A percentile compares a stretch with the other conserved stretches of the same genome.
Conservation (phyloP, 148 eudicot species). For the Limonium bicolor region DNA sequence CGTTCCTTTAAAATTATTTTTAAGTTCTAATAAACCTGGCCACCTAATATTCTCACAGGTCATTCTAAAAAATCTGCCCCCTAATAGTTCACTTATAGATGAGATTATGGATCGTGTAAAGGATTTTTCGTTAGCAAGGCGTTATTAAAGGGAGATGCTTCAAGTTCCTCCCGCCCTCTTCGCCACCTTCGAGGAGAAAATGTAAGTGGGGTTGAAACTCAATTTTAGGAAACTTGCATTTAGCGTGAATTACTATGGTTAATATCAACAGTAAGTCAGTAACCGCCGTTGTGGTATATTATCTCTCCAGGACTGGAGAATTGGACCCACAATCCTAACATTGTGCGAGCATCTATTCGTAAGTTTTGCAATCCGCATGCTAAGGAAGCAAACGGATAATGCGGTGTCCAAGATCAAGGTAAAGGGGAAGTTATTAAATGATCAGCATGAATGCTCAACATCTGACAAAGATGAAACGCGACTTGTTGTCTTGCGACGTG, state of each 20-base stretch:
- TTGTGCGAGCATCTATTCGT: constrained; percentile 91
- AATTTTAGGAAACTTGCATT: too few species aligned
- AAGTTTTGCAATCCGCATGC: constrained; percentile 72
- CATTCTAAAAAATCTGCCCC: constrained; percentile 81
- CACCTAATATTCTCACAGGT: constrained; percentile 31
- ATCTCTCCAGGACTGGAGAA: constrained; percentile 63
- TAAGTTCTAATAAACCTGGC: background rate
- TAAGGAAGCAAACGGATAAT: constrained; percentile 58
- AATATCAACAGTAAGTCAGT: too few species aligned
- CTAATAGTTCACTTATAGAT: constrained; percentile 77
- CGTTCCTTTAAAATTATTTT: too few species aligned
- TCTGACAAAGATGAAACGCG: constrained; percentile 13
- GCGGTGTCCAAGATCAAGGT: constrained; percentile 21
- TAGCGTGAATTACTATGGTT: too few species aligned
- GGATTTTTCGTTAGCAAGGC: constrained; percentile 73
- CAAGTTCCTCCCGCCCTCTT: constrained; percentile 42
- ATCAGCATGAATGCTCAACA: constrained; percentile 14
- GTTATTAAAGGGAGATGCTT: constrained; percentile 74
- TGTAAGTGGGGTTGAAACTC: constrained; percentile 49
- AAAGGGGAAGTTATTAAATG: constrained; percentile 13
- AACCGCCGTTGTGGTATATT: too few species aligned
- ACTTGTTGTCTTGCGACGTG: constrained; percentile 49
- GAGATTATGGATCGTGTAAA: constrained; percentile 87
- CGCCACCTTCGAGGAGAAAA: constrained; percentile 67
- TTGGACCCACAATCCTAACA: constrained; percentile 79